A percentile compares a stretch with the other conserved stretches of the same genome.
Conservation (phyloP, 768 basidiomycete species). For the Lentinula guzmanii region DNA sequence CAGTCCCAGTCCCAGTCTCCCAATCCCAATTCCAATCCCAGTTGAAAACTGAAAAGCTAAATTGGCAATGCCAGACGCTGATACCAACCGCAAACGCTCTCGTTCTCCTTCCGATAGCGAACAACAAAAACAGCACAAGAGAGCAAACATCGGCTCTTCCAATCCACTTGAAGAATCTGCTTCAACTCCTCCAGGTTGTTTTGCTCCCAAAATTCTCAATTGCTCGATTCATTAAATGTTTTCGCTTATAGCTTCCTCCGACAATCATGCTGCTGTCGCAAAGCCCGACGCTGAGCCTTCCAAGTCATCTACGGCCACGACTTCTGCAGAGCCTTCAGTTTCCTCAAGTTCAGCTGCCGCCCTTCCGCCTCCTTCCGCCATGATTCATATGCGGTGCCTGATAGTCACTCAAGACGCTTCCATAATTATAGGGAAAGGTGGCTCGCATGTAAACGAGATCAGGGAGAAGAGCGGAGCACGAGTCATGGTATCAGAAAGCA, state of each 20-base stretch:
- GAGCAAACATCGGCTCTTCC: conserved; percentile 74
- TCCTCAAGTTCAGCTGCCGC: conserved; percentile 27
- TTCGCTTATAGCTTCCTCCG: conserved; percentile 41
- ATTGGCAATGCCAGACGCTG: conserved; percentile 82
- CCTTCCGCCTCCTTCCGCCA: conserved; percentile 59
- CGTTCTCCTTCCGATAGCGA: conserved; percentile 82
- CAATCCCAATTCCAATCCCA: conserved; percentile 6
- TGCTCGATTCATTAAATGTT: conserved; percentile 56
- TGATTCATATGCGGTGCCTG: conserved; percentile 95
- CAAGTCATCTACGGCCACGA: conserved; percentile 11
- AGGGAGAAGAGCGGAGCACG: conserved; percentile 95
- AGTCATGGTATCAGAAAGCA: conserved; percentile 97
- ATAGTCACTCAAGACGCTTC: conserved; percentile 99
- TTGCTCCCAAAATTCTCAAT: conserved; percentile 26
- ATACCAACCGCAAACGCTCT: conserved; percentile 79
- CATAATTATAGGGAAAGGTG: conserved; percentile 96
- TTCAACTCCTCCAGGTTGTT: conserved; percentile 37
- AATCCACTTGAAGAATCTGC: conserved; percentile 58
- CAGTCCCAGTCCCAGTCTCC: background rate
- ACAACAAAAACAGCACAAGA: conserved; percentile 74
- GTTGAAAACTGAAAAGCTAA: conserved; percentile 25
- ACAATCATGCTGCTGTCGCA: conserved; percentile 20
- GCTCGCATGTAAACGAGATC: conserved; percentile 97
- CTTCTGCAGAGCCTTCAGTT: conserved; percentile 29
- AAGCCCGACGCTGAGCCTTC: background rate